Evolutionary conservation across 768 basidiomycete species (phyloP), one percentile per base, ranked within the genome.

Genomic region (Hygrophoropsis aurantiaca): DNA sequence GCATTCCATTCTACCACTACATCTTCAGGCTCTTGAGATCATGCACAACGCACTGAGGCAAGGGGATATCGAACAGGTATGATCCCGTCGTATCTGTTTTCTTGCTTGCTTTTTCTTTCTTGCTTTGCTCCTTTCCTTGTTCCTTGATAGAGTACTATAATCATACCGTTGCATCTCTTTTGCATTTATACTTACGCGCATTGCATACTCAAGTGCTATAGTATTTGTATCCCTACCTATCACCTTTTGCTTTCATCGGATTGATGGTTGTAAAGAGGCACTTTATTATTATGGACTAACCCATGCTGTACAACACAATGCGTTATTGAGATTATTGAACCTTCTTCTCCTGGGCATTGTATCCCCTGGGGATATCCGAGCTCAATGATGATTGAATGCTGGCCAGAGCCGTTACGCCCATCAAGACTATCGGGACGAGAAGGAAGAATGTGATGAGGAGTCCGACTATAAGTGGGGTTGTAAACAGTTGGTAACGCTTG

Each of bases 401-500:
- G 18, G 85, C 77, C 33, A 91, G 73, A 0, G 88, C 80, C 18
- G 66, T 73, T 43, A 90, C 74, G 23, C 84, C 84, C 32, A 86
- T 46, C 60, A 83, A 68, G 10, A 88, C 60, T 39, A 85, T 64
- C 1, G 91, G 87, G 19, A 91, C 58, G 11, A 88, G 69, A 41
- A 89, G 58, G 62, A 89, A 86, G 58, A 90, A 71, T 0, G 69
- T 67, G 37, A 90, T 65, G 40, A 90, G 74, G 15, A 91, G 74
- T 6, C 74, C 62, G 4, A 74, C 76, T 64, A 91, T 87, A 40
- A 92, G 73, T 1, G 76, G 85, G 1, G 90, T 85, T 0, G 87
- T 88, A 40, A 91, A 78, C 38, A 90, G 75, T 59, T 90, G 87
- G 64, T 90, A 90, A 26, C 73, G 79, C 51, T 82, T 75, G 21